Evolutionary conservation across 305 asterid genomes (phyloP).

Genomic region (Fraxinus albicans): DNA sequence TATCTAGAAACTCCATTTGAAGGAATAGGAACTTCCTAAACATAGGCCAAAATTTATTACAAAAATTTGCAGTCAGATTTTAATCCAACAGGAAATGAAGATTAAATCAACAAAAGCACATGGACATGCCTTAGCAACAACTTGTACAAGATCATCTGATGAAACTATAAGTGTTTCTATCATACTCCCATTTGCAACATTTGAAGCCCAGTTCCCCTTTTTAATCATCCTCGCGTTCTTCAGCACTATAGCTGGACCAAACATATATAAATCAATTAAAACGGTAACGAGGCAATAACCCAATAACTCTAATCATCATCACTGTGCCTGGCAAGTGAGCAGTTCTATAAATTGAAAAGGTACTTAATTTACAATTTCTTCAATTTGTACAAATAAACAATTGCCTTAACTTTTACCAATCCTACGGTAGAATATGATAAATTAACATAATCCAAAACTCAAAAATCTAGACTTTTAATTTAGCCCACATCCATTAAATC

Average conservation of each 20-base stretch:
- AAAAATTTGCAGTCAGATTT: not conserved
- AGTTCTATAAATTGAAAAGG: not conserved
- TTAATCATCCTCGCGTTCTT: slow-evolving; percentile 73
- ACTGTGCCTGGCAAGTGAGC: not conserved
- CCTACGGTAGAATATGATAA: not conserved
- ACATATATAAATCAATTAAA: slow-evolving; percentile 13
- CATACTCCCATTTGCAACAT: slow-evolving; percentile 52
- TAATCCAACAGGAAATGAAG: slow-evolving; percentile 2
- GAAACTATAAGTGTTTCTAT: slow-evolving; percentile 70
- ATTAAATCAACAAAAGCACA: slow-evolving; percentile 16
- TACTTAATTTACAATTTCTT: not conserved
- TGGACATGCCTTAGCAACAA: slow-evolving; percentile 73
- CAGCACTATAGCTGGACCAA: slow-evolving; percentile 68
- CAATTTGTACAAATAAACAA: not conserved
- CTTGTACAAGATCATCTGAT: slow-evolving; percentile 77
- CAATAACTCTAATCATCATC: too few species aligned
- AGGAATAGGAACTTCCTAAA: slow-evolving; percentile 56
- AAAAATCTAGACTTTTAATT: not conserved
- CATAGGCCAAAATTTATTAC: slow-evolving; percentile 19
- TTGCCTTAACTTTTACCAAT: not conserved
- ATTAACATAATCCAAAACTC: not conserved
- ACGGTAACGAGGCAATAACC: not conserved
- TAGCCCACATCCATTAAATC: too few species aligned
- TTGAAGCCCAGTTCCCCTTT: slow-evolving; percentile 56
- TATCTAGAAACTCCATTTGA: slow-evolving; percentile 48